phyloP scores from a whole-genome alignment of 495 filamentous ascomycete species.

The Podospora conica region DNA sequence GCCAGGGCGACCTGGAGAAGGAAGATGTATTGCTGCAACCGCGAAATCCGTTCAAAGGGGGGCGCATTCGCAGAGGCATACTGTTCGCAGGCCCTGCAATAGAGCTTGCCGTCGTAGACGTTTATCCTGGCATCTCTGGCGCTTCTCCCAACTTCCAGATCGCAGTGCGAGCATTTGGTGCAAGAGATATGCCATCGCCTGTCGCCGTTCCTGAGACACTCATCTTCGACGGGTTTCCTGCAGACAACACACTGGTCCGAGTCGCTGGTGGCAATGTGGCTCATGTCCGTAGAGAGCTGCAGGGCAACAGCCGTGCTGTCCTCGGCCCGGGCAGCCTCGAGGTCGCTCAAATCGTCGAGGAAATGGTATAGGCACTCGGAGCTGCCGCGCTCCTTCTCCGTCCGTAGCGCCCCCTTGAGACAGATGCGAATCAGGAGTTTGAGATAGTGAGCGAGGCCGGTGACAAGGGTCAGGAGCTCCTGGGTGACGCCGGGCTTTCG shows the following conservation, averaged over 20 bases:
- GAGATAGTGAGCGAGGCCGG: conserved; percentile 93
- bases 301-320: conserved; percentile 54
- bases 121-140: conserved; percentile 61
- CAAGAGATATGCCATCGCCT: conserved; percentile 80
- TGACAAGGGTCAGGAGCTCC: conserved; percentile 89
- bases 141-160: conserved; percentile 59
- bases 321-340: conserved; percentile 64
- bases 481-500: conserved; percentile 92
- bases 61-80: conserved; percentile 29
- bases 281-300: conserved; percentile 66
- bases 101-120: conserved; percentile 55
- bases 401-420: conserved; percentile 83
- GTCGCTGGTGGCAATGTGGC: conserved; percentile 64
- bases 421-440: conserved; percentile 97
- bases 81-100: conserved; percentile 58
- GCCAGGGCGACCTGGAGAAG: conserved; percentile 87
- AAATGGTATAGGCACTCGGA: conserved; percentile 72
- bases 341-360: conserved; percentile 68
- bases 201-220: conserved; percentile 67
- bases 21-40: conserved; percentile 91
- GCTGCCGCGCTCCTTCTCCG: conserved; percentile 75
- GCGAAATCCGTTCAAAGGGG: conserved; percentile 59
- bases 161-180: conserved; percentile 68
- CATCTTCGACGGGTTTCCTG: conserved; percentile 86
- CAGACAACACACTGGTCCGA: conserved; percentile 79